Base-by-base conservation (phyloP, 169 alveolate genomes). In the Babesia caballi region DNA sequence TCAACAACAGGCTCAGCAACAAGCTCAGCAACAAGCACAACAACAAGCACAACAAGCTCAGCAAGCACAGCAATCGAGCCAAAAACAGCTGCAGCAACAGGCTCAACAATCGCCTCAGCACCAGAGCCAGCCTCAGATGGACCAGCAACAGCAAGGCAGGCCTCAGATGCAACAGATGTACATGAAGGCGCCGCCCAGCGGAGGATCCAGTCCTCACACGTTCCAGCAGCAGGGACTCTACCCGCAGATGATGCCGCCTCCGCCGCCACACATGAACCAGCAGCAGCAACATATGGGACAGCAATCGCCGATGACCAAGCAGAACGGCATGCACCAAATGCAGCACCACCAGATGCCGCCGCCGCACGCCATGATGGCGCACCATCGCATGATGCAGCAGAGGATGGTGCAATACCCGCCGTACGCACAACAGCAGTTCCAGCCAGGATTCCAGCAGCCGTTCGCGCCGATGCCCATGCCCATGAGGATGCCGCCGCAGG, bases 161-260 rank as follows among this genome's bases (percentile, higher is more conserved):
- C 59, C 33, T 0, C 60, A 32, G 49, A 56, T 76, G 71, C 71
- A 68, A 38, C 82, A 47, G 25, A 51, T 78, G 86, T 78, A 66
- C 42, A 78, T 78, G 65, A 78, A 78, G 53, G 53, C 52, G 5
- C 36, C 61, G 41, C 35, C 61, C 28, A n/a, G 52, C 27, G 86
- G 86, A 9, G 72, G 36, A 0, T 61, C 86, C 7, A 78, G 86
- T 49, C 86, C 86, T 1, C 86, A 78, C 33, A 50, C 73, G 25
- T 78, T 42, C 49, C 74, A 36, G 52, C 86, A 69, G 76, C 86
- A 78, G 7, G 52, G 61, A 38, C 72, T 54, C 49, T 60, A 63
- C 35, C 68, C 27, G 51, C 61, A 30, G n/a, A 30, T 40, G 58
- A 49, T 35, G 52, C 85, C 50, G 38, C 51, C 19, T 49, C 61